Base-by-base conservation (phyloP, 2,329 filamentous ascomycete genomes). In the Diplocarpon mali region DNA sequence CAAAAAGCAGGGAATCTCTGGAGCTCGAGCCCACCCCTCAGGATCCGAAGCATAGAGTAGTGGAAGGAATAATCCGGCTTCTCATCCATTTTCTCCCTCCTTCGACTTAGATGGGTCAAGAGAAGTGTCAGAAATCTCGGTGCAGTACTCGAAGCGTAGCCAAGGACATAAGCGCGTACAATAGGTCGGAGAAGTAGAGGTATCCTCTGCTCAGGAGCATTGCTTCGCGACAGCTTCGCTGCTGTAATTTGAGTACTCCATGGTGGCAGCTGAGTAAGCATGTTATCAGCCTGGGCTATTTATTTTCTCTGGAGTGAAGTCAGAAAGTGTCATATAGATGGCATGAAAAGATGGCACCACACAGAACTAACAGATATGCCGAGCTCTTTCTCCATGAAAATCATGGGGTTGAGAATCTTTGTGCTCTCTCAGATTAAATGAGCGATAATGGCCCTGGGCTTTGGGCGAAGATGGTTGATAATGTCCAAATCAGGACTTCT, bases 1-100 rank as follows among this genome's bases (percentile, higher is more conserved):
- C 77, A 81, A 57, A 81, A 81, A 3, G 75, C 67, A 35, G 78
- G 75, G 55, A 81, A 81, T 8, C 76, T 68, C 48, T 71, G 70
- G 44, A 65, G 63, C 36, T 75, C 72, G 13, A 80, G 62, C 2
- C 73, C 75, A 7, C 67, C 67, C 34, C 62, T 63, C 29, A 80
- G 57, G 45, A 76, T 70, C 35, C 57, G 64, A 31, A 53, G 9
- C 1, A 59, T 43, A 42, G 58, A 55, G 65, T 57, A 39, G 60
- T 64, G 51, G 53, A 57, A 51, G 54, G 40, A 52, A 40, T 62
- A 57, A 40, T 54, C 55, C 40, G 55, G 54, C 45, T 51, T 52
- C 10, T 51, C 48, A 38, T 56, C 52, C 41, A 47, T 50, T 37
- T 54, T 52, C 42, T 55, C 58, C 45, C 53, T 51, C 45, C 41